Base-by-base conservation (phyloP, 305 asterid species). In the Fraxinus sp. region DNA sequence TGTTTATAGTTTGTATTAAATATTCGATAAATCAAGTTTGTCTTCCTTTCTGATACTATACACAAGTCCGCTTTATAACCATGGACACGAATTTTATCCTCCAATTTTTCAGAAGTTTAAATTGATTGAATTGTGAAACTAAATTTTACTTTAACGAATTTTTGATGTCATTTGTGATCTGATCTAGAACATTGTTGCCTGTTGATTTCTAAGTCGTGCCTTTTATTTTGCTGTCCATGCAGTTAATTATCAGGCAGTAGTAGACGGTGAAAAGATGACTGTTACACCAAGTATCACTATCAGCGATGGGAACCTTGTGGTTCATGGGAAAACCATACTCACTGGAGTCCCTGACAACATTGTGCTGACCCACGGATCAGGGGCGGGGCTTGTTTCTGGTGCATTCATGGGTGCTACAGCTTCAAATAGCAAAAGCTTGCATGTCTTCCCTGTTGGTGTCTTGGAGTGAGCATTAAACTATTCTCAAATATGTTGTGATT, bases 331-430 rank as follows among this genome's bases (percentile, higher is more conserved):
- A 88, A 96, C 98, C 70, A 89, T 96, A 84, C 92, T 96, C 77
- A 88, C 83, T 7, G 96, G 96, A 37, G 99, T 96, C 26, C 93
- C 92, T 1, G 97, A 94, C 32, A 96, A 93, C 88, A 93, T 94
- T 44, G 89, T 91, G 84, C 89, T 96, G 22, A 93, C 97, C 32
- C 95, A 95, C 8, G 97, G 95, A 74, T 89, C 97, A 0, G 95
- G 96, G 26, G 88, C 84, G 59, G 98, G 98, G 71, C 94, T 94
- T 16, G 92, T 92, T 62, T 91, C 83, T n/a, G 98, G 98, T 87
- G 97, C 98, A 46, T 96, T 94, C 86, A 87, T 96, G 6, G 98
- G 99, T 66, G 99, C 98, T 85, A 87, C 92, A 3, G 92, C 97
- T 76, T 91, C 95, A 9, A 80, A 91, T 37, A 86, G 90, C 94